These are phyloP conservation scores for Naganishia sp. DNA, from an alignment of 1,284 basidiomycete genomes.

Conservation along the genomic window DNA sequence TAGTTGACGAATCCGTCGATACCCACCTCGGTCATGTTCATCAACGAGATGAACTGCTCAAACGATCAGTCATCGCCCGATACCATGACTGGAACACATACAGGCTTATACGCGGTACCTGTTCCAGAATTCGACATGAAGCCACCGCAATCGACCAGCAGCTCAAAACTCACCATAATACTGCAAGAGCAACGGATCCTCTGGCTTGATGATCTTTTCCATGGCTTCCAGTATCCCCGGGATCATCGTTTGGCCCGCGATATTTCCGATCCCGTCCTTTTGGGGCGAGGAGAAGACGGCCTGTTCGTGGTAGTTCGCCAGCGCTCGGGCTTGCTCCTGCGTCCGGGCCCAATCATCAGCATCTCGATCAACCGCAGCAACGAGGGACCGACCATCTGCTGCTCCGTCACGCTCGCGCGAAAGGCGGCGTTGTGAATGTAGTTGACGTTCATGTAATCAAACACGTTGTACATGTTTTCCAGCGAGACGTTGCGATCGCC, in stretches of 20 bases:
- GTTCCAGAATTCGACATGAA: background rate
- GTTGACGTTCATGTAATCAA: conserved; percentile 73
- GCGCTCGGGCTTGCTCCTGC: conserved; percentile 61
- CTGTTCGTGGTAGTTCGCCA: conserved; percentile 75
- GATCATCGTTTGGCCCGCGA: conserved; percentile 55
- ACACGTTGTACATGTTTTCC: conserved; percentile 59
- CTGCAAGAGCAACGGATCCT: conserved; percentile 73
- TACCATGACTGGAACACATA: background rate
- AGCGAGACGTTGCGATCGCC: conserved; percentile 58
- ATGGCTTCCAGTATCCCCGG: conserved; percentile 63
- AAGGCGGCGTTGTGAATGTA: conserved; percentile 75
- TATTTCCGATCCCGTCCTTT: conserved; percentile 70
- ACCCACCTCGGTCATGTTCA: conserved; percentile 70
- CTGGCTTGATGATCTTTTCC: conserved; percentile 67
- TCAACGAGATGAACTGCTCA: conserved; percentile 70
- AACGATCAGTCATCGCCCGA: background rate
- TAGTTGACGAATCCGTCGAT: conserved; percentile 65
- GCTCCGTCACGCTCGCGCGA: conserved; percentile 69
- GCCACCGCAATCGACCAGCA: background rate
- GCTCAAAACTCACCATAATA: conserved; percentile 56
- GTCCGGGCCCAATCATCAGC: background rate
- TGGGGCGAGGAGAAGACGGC: conserved; percentile 69
- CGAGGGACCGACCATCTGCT: conserved; percentile 53
- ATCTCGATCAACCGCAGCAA: background rate
- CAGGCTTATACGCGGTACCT: conserved; percentile 74